Evolutionary conservation across 345 rosid species (phyloP), one percentile per base, ranked within the genome.

Genomic region (Camelina laxa): DNA sequence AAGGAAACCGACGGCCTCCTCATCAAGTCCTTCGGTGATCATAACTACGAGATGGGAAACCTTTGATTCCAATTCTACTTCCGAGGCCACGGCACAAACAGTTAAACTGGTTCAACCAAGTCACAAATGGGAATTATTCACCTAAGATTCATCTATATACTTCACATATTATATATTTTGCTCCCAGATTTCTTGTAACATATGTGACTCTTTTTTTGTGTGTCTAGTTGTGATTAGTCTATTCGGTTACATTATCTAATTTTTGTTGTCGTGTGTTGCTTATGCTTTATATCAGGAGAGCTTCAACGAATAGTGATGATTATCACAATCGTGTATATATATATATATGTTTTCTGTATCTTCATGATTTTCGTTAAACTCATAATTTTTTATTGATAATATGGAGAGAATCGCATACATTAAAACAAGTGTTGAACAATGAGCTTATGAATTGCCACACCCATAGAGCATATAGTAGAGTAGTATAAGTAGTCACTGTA

Each of bases 41-140:
- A 87, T 67, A 49, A 75, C 97, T n/a, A 91, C 96, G 1, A 84
- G 83, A 49, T 94, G 98, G 98, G 95, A 94, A 84, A 90, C 91
- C 31, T 94, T 94, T 54, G 97, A 90, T 73, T 77, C 91, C 1
- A 56, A 44, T 20, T 85, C 87, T 0, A 61, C 88, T 20, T 68
- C 67, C 22, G 20, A 33, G n/a, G 80, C 83, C 1, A 80, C 81
- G 49, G 57, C 70, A 33, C 21, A 73, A 54, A 19, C 74, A 10
- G 35, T 72, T 69, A 82, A 77, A 60, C 53, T 73, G 49, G 82
- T 66, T 41, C 87, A 80, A 49, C 89, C 92, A 4, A 84, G 82
- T 76, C 82, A 86, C 75, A 84, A 84, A 16, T 89, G 96, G 98
- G 96, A 91, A 81, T 80, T 89, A 74, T 86, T 87, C 47, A 86